Percentiles rank a stretch among this genome's conserved stretches.
Evolutionary conservation across 768 basidiomycete genomes (phyloP).

Genomic region (Lactifluus pinguis): DNA sequence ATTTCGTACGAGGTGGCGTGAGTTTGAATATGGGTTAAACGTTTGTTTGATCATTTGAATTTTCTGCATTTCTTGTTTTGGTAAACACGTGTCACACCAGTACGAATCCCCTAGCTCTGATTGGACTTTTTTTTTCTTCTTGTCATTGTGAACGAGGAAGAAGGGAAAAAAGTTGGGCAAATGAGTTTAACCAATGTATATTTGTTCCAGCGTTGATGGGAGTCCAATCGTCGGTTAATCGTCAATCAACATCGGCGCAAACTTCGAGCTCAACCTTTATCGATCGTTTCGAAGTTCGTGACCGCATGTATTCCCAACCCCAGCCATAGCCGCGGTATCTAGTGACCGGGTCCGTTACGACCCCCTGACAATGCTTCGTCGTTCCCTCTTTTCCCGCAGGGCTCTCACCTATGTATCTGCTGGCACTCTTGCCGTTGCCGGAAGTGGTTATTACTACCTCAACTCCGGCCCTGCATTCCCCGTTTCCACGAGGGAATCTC

Average conservation of each 20-base stretch:
- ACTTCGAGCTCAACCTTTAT: too few species aligned
- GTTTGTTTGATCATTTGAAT: too few species aligned
- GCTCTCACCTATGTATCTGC: conserved; percentile 45
- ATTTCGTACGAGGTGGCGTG: background rate
- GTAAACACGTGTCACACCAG: too few species aligned
- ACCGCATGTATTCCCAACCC: too few species aligned
- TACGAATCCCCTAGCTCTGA: too few species aligned
- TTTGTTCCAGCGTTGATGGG: background rate
- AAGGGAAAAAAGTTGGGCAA: background rate
- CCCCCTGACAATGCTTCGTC: conserved; percentile 19
- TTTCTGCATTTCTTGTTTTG: too few species aligned
- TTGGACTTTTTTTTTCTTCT: background rate
- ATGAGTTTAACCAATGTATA: background rate
- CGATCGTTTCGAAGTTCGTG: too few species aligned
- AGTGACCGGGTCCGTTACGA: too few species aligned
- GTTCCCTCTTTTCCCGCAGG: conserved; percentile 42
- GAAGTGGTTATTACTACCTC: conserved; percentile 60
- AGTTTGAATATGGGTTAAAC: background rate
- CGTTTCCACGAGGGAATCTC: conserved; percentile 49
- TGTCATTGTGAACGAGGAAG: too few species aligned
- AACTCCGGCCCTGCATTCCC: conserved; percentile 68
- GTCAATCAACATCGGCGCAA: background rate
- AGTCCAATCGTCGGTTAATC: background rate
- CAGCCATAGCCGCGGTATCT: too few species aligned
- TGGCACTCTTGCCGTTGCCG: conserved; percentile 43